Evolutionary conservation across 2,329 filamentous ascomycete species (phyloP).

Genomic region (Talaromyces sp.): DNA sequence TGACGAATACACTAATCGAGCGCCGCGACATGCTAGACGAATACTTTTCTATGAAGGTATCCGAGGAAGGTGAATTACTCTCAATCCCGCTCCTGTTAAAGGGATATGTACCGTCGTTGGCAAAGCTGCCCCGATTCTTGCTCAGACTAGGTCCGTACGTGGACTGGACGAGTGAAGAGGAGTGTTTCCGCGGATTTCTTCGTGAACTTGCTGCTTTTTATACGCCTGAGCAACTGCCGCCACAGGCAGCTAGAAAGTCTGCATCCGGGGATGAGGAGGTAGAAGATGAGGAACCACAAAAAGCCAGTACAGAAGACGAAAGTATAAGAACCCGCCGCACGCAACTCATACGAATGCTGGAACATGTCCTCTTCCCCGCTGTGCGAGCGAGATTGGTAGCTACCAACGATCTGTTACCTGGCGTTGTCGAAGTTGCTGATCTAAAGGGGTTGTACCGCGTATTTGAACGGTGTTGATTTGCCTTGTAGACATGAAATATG

Average conservation of each 20-base stretch:
- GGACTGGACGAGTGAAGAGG: slow-evolving; percentile 78
- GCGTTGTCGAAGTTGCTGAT: slow-evolving; percentile 82
- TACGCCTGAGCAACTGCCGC: slow-evolving; percentile 77
- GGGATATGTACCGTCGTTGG: slow-evolving; percentile 79
- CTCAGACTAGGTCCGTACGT: slow-evolving; percentile 84
- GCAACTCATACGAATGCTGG: slow-evolving; percentile 71
- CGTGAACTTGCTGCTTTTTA: slow-evolving; percentile 85
- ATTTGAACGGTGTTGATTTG: slow-evolving; percentile 79
- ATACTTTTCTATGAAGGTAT: slow-evolving; percentile 86
- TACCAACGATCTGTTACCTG: slow-evolving; percentile 71
- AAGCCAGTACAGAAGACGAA: slow-evolving; percentile 46
- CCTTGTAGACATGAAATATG: not conserved
- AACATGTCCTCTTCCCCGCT: slow-evolving; percentile 85
- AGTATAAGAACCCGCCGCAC: slow-evolving; percentile 53
- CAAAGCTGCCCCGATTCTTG: slow-evolving; percentile 84
- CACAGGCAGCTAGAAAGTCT: slow-evolving; percentile 24
- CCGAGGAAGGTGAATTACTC: slow-evolving; percentile 69
- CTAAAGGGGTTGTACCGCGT: slow-evolving; percentile 89
- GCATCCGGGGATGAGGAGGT: not conserved
- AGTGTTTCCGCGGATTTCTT: slow-evolving; percentile 82
- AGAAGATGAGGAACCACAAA: slow-evolving; percentile 10
- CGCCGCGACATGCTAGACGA: slow-evolving; percentile 83
- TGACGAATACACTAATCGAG: slow-evolving; percentile 67
- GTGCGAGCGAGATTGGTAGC: slow-evolving; percentile 80
- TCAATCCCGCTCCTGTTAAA: slow-evolving; percentile 82